Evolutionary conservation across 768 basidiomycete genomes (phyloP).

Genomic region (Leccinum disarticulatum): DNA sequence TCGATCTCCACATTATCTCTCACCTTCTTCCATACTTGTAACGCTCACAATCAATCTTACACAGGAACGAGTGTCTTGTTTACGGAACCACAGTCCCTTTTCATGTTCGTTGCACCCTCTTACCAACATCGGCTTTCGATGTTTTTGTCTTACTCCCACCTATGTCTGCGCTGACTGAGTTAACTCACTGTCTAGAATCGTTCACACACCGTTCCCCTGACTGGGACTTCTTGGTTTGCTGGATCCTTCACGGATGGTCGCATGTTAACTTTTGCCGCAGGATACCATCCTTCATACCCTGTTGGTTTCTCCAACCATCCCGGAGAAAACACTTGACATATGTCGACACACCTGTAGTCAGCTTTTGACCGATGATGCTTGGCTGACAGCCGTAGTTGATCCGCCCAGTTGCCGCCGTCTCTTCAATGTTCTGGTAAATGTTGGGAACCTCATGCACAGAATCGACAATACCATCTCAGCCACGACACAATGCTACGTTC

Average conservation of each 20-base stretch:
- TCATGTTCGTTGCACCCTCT: conserved; percentile 20
- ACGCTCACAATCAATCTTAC: conserved; percentile 31
- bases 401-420: conserved; percentile 40
- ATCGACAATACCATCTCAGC: conserved; percentile 27
- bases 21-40: conserved; percentile 30
- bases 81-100: conserved; percentile 29
- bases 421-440: conserved; percentile 45
- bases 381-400: conserved; percentile 23
- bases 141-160: conserved; percentile 10
- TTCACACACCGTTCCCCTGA: conserved; percentile 28
- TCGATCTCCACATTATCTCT: conserved; percentile 35
- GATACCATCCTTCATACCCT: conserved; percentile 26
- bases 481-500: conserved; percentile 39
- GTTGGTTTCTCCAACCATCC: conserved; percentile 28
- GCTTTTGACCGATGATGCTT: conserved; percentile 28
- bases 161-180: conserved; percentile 28
- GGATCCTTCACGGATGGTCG: conserved; percentile 1
- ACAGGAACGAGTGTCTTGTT: conserved; percentile 32
- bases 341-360: conserved; percentile 35
- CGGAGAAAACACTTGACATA: conserved; percentile 32
- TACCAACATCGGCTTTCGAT: conserved; percentile 15
- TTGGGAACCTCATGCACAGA: conserved; percentile 37
- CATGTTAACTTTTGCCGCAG: conserved; percentile 20
- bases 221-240: conserved; percentile 33
- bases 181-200: conserved; percentile 26